Percentiles rank a stretch among this genome's conserved stretches.
These are phyloP conservation scores for Cladosporium sphaerospermum DNA, from an alignment of 2,329 filamentous ascomycete species.

Conservation along the genomic window DNA sequence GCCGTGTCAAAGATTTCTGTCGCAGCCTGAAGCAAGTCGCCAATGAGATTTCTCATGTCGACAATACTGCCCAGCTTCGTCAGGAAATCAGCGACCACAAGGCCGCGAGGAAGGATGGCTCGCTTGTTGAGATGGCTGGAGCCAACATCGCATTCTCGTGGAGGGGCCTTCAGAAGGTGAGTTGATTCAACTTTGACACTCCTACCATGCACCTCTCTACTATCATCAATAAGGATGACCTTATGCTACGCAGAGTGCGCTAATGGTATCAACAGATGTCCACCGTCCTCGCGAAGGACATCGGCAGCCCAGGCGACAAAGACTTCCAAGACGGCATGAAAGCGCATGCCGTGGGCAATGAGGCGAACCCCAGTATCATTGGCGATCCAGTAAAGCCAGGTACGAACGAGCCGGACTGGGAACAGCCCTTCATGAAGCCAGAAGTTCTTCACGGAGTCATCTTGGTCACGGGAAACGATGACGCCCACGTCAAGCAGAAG, in stretches of 20 bases:
- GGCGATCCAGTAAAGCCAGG: conserved; percentile 26
- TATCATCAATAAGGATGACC: not conserved
- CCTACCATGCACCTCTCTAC: not conserved
- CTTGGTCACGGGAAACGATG: conserved; percentile 29
- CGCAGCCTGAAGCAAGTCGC: conserved; percentile 17
- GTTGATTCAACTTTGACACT: not conserved
- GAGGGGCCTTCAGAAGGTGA: conserved; percentile 23
- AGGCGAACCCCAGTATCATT: not conserved
- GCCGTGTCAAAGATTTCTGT: conserved; percentile 16
- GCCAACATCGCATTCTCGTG: conserved; percentile 27
- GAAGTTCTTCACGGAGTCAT: conserved; percentile 34
- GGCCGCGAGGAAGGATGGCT: conserved; percentile 1
- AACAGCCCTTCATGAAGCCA: conserved; percentile 26
- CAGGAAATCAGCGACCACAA: conserved; percentile 19
- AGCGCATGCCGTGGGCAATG: conserved; percentile 18
- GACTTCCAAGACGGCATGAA: conserved; percentile 34
- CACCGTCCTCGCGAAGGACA: conserved; percentile 24
- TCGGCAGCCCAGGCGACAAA: conserved; percentile 24
- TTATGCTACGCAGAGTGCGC: not conserved
- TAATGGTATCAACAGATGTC: conserved; percentile 14
- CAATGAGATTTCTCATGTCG: conserved; percentile 19
- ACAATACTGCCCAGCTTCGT: conserved; percentile 17
- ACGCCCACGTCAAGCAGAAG: conserved; percentile 23
- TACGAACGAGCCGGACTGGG: conserved; percentile 16
- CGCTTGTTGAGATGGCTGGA: conserved; percentile 16